Evolutionary conservation across 768 basidiomycete species (phyloP), one percentile per base, ranked within the genome.

Genomic region (Termitomyces sp.): DNA sequence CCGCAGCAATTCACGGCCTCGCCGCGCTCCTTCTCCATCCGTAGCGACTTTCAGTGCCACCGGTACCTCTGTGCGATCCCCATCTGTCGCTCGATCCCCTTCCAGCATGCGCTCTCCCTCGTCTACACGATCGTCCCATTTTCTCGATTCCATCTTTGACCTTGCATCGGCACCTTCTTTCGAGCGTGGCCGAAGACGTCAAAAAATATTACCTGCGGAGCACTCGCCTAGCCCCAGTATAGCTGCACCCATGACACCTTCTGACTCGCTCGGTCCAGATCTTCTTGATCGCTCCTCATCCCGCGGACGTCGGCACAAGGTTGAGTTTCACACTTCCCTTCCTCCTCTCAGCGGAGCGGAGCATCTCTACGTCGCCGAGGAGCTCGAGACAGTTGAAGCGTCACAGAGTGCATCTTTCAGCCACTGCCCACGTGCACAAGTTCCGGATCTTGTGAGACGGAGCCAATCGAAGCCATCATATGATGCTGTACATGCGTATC

Each of bases 191-290:
- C 73, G 75, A 47, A 64, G 67, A 25, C 66, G 62, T 49, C 28
- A 67, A 64, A 60, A 60, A 57, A 30, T 49, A 42, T 60, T 61
- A 35, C 70, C 65, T 12, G 53, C 44, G 16, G 62, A 61, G 7
- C 59, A 45, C 14, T 65, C 64, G 12, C 59, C 64, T n/a, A 61
- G 62, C 44, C 54, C 52, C 3, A 78, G 77, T 57, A 66, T 76
- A 25, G 56, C 56, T 9, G 69, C 73, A 1, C 79, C 79, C 0
- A 61, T 69, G 7, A 83, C 81, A 0, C 83, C 83, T 2, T 59
- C 66, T 5, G 77, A 78, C 41, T 55, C 67, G 5, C 61, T 59
- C 2, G 62, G 63, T 11, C 60, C 69, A 11, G 65, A 67, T 10
- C 61, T 64, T 43, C 46, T 59, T 37, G 52, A 62, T 41, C 55